These are phyloP conservation scores for Ophiostoma pallidulum DNA, from an alignment of 2,329 filamentous ascomycete species.

Conservation along the genomic window DNA sequence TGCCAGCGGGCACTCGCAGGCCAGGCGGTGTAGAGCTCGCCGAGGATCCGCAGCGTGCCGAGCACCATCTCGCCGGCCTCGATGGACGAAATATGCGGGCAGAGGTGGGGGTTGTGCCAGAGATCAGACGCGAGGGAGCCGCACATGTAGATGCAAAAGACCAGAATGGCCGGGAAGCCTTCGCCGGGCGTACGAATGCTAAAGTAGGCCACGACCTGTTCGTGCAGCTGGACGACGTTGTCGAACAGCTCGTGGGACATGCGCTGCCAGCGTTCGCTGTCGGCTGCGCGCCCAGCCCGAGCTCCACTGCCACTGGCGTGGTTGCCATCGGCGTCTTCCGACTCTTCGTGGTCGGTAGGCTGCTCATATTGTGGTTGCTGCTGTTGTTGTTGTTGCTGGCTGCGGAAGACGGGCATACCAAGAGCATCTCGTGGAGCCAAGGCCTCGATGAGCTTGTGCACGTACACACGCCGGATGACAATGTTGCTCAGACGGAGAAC, in stretches of 20 bases:
- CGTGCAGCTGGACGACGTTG: constrained; percentile 27
- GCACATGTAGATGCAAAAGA: constrained; percentile 32
- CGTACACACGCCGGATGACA: constrained; percentile 43
- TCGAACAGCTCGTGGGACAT: constrained; percentile 23
- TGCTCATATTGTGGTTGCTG: constrained; percentile 26
- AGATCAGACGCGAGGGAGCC: constrained; percentile 24
- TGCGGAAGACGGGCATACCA: not conserved
- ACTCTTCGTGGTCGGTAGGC: constrained; percentile 27
- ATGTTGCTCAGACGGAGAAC: constrained; percentile 47
- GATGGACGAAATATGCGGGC: constrained; percentile 9
- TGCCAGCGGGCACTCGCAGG: constrained; percentile 19
- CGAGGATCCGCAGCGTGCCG: constrained; percentile 16
- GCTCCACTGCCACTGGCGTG: constrained; percentile 17
- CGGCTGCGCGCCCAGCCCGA: not conserved
- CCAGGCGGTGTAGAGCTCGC: constrained; percentile 18
- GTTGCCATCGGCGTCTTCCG: constrained; percentile 22
- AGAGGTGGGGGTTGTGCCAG: constrained; percentile 13
- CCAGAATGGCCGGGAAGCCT: constrained; percentile 27
- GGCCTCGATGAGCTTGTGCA: constrained; percentile 39
- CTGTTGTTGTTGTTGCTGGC: not conserved
- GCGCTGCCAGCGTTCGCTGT: constrained; percentile 2
- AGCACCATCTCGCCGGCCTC: constrained; percentile 16
- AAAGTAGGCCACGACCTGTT: constrained; percentile 24
- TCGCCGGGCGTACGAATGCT: constrained; percentile 10
- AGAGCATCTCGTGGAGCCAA: not conserved